These are phyloP conservation scores for Candida vaughaniae DNA, from an alignment of 805 yeast genomes.

Conservation along the genomic window DNA sequence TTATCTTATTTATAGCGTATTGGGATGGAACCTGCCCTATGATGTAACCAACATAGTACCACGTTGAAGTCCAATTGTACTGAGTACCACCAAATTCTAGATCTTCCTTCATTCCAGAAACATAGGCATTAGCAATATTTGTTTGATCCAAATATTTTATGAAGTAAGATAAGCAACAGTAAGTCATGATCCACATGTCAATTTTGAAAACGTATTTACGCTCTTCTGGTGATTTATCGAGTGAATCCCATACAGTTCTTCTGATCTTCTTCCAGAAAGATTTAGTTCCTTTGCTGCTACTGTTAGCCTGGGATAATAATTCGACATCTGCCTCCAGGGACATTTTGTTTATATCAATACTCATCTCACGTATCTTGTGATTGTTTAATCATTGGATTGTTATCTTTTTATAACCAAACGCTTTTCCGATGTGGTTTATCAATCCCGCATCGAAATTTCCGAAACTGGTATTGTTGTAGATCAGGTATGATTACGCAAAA, in stretches of 20 bases:
- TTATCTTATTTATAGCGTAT: conserved; percentile 20
- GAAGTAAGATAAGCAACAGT: conserved; percentile 9
- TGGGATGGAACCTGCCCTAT: conserved; percentile 31
- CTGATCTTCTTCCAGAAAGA: conserved; percentile 1
- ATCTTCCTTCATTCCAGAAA: conserved; percentile 59
- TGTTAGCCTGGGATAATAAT: background rate
- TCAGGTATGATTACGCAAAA: too few species aligned
- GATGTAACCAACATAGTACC: conserved; percentile 52
- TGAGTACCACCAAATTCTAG: conserved; percentile 50
- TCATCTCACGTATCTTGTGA: too few species aligned
- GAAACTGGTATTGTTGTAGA: too few species aligned
- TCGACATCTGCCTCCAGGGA: too few species aligned
- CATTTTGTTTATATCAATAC: too few species aligned
- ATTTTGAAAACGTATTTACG: conserved; percentile 8
- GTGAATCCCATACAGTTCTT: conserved; percentile 9
- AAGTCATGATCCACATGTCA: conserved; percentile 10
- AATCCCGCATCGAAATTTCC: too few species aligned
- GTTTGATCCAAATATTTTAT: conserved; percentile 27
- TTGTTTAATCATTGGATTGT: too few species aligned
- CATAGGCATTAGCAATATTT: conserved; percentile 64
- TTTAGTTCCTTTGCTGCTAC: background rate
- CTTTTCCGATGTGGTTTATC: too few species aligned
- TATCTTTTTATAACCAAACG: too few species aligned
- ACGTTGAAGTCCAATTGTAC: conserved; percentile 49
- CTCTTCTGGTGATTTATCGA: conserved; percentile 10